These are phyloP conservation scores for Chaetomium sp. DNA, from an alignment of 2,329 filamentous ascomycete species.

Conservation along the genomic window DNA sequence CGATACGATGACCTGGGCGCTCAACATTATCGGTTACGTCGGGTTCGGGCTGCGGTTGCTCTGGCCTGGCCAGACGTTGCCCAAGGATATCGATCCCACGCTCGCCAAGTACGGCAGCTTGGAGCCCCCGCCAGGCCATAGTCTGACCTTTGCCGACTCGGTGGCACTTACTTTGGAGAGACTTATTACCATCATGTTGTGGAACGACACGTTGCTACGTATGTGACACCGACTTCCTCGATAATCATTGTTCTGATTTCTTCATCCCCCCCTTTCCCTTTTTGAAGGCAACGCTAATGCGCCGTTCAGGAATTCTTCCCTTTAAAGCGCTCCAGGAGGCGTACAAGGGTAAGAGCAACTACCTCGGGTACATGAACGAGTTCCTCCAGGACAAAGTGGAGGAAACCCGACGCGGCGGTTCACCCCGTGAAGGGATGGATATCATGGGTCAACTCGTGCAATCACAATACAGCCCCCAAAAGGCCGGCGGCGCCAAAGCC, in stretches of 20 bases:
- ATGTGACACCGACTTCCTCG: constrained; percentile 26
- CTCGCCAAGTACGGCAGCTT: constrained; percentile 44
- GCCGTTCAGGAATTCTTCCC: constrained; percentile 37
- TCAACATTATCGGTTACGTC: constrained; percentile 57
- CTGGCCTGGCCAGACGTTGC: constrained; percentile 56
- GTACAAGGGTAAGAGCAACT: constrained; percentile 53
- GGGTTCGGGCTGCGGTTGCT: constrained; percentile 60
- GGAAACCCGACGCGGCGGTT: constrained; percentile 28
- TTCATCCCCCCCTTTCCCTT: background rate
- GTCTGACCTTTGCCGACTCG: constrained; percentile 59
- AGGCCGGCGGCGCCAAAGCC: background rate
- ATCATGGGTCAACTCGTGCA: constrained; percentile 46
- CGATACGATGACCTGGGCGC: constrained; percentile 58
- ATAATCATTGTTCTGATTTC: background rate
- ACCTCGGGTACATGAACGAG: constrained; percentile 62
- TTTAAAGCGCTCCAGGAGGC: constrained; percentile 44
- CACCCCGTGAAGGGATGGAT: constrained; percentile 43
- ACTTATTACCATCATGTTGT: constrained; percentile 55
- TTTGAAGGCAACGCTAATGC: background rate
- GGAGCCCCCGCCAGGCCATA: constrained; percentile 45
- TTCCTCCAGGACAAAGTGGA: constrained; percentile 56
- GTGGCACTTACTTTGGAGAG: constrained; percentile 56
- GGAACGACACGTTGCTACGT: constrained; percentile 30
- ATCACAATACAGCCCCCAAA: constrained; percentile 32
- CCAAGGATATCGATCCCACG: constrained; percentile 37